Percentiles rank a stretch among this genome's conserved stretches.
Evolutionary conservation across 108 stramenopile genomes (phyloP).

Genomic region (Cyclotella choctawhatcheeana): DNA sequence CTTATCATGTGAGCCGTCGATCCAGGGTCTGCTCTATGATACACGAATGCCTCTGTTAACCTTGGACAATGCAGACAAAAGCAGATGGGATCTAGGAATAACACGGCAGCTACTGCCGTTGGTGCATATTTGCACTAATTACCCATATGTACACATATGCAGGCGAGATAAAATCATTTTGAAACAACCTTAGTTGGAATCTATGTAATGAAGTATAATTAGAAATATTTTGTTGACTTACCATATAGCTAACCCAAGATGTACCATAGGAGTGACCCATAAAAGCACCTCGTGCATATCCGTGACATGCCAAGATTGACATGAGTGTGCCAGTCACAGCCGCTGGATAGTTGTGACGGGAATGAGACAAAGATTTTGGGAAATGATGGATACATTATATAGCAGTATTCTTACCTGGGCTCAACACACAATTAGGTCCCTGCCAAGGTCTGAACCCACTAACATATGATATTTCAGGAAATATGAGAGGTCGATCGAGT

Average conservation of each 20-base stretch:
- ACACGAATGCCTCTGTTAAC: slow-evolving; percentile 82
- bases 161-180: background rate
- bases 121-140: slow-evolving; percentile 81
- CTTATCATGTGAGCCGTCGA: slow-evolving; percentile 76
- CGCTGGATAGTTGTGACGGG: slow-evolving; percentile 64
- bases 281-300: slow-evolving; percentile 70
- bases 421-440: slow-evolving; percentile 69
- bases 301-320: slow-evolving; percentile 82
- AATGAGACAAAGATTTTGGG: too few species aligned
- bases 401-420: too few species aligned
- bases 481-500: slow-evolving; percentile 72
- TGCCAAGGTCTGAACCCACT: slow-evolving; percentile 87
- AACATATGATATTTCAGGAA: slow-evolving; percentile 86
- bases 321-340: slow-evolving; percentile 78
- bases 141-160: slow-evolving; percentile 17
- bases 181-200: too few species aligned
- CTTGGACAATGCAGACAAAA: slow-evolving; percentile 82
- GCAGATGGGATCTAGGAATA: slow-evolving; percentile 88
- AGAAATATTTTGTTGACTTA: too few species aligned
- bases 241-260: slow-evolving; percentile 74
- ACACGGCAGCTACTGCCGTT: slow-evolving; percentile 68
- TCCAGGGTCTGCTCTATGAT: slow-evolving; percentile 79
- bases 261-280: slow-evolving; percentile 88
- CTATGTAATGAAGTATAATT: too few species aligned
- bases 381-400: too few species aligned